Evolutionary conservation across 2,329 filamentous ascomycete genomes (phyloP).

Genomic region (Exophiala lecanii-corni): DNA sequence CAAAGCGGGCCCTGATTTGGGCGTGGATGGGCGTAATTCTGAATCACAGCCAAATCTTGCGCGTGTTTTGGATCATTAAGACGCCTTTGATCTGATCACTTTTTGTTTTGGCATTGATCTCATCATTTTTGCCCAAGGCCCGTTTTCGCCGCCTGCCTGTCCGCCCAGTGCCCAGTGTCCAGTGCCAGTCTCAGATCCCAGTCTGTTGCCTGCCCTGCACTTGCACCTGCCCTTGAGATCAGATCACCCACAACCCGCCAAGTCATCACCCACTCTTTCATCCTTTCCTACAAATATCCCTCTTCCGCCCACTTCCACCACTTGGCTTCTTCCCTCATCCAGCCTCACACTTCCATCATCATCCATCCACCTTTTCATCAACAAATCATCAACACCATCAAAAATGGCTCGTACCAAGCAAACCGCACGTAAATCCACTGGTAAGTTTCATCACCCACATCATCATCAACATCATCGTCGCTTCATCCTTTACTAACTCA

Average conservation of each 20-base stretch:
- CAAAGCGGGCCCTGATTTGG: conserved; percentile 12
- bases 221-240: conserved; percentile 15
- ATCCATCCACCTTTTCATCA: conserved; percentile 33
- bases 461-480: conserved; percentile 16
- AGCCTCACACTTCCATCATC: conserved; percentile 30
- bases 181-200: no score
- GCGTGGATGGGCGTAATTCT: conserved; percentile 16
- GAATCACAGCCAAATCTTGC: conserved; percentile 19
- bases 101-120: conserved; percentile 11
- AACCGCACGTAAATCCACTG: conserved; percentile 46
- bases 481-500: conserved; percentile 22
- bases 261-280: conserved; percentile 25
- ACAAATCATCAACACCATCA: conserved; percentile 29
- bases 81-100: conserved; percentile 21
- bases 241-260: conserved; percentile 21
- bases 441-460: conserved; percentile 10
- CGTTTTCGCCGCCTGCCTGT: conserved; percentile 3
- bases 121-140: no score
- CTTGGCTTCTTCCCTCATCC: conserved; percentile 27
- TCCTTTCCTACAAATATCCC: conserved; percentile 24
- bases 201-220: conserved; percentile 24
- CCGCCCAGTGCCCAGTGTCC: no score
- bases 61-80: conserved; percentile 7
- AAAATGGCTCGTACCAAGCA: conserved; percentile 51
- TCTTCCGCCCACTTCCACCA: conserved; percentile 22